Base-by-base conservation (phyloP, 768 basidiomycete genomes). In the Tylopilus felleus region DNA sequence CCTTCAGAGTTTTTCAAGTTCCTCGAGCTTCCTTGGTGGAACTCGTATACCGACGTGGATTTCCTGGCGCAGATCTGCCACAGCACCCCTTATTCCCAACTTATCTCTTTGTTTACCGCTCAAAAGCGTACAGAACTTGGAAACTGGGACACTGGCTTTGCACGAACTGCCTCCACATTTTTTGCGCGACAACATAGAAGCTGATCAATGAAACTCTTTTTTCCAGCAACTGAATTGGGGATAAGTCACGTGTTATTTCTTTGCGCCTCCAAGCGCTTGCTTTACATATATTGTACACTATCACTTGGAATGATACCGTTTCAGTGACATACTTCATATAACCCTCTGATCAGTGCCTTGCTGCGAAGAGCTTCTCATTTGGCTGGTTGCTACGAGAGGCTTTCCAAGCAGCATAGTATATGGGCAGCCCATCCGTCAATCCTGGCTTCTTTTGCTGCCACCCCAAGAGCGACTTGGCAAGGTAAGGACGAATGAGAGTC, bases 381-480 rank as follows among this genome's bases (percentile, higher is more conserved):
- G 43, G 28, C 27, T 64, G 27, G 12, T 57, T 41, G 2, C n/a
- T 23, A 22, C 47, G 53, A 9, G 59, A 52, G 5, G 62, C 65
- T 45, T 66, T 51, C 62, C 62, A 67, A 1, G 63, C 57, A 21
- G 56, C 47, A 36, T 61, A 71, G 56, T 74, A 71, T 31, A 68
- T 25, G 16, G 63, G 53, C 19, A 74, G 59, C 2, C 70, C 69
- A 38, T 74, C 73, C 3, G 67, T 65, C 38, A 74, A 55, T n/a
- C 67, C 60, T 35, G 65, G 58, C 39, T 69, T 72, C 54, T 55
- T 64, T 31, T 61, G 69, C 27, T 54, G 51, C 73, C 73, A 73
- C 19, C 71, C 70, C 19, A 68, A 57, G 33, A 74, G 55, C 5
- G 71, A 66, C 22, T 62, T 58, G 8, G 69, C 71, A 22, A 69